Evolutionary conservation across 2,329 filamentous ascomycete species (phyloP).

Genomic region (Xylariaceae sp.): DNA sequence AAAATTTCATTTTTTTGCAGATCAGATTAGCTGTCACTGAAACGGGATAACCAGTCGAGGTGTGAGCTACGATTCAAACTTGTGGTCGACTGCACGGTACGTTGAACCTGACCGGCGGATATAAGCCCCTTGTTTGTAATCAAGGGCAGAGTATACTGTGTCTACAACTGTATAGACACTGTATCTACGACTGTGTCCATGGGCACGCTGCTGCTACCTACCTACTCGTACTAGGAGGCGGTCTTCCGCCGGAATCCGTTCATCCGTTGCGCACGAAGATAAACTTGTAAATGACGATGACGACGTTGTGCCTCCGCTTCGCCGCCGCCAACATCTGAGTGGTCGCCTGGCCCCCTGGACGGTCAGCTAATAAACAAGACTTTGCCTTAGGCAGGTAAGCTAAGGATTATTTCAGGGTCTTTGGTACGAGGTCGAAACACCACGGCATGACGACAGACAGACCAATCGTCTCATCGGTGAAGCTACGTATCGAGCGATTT

Average conservation of each 20-base stretch:
- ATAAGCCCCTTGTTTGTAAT: neutral
- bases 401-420: neutral
- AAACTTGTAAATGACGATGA: neutral
- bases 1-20: neutral
- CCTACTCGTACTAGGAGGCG: neutral
- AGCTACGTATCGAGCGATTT: no score
- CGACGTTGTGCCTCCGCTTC: neutral
- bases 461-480: no score
- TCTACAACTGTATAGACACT: neutral
- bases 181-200: neutral
- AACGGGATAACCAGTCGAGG: neutral
- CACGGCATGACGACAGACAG: no score
- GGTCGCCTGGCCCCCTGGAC: no score
- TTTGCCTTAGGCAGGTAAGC: neutral
- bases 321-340: neutral
- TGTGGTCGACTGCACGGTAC: no score
- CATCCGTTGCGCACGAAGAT: no score
- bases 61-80: neutral
- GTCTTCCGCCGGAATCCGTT: neutral
- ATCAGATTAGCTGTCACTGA: neutral
- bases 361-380: no score
- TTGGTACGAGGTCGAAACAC: neutral
- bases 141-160: neutral
- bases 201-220: neutral
- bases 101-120: no score